Base-by-base conservation (phyloP, 129 eudicot genomes). In the Glebionis coronaria region DNA sequence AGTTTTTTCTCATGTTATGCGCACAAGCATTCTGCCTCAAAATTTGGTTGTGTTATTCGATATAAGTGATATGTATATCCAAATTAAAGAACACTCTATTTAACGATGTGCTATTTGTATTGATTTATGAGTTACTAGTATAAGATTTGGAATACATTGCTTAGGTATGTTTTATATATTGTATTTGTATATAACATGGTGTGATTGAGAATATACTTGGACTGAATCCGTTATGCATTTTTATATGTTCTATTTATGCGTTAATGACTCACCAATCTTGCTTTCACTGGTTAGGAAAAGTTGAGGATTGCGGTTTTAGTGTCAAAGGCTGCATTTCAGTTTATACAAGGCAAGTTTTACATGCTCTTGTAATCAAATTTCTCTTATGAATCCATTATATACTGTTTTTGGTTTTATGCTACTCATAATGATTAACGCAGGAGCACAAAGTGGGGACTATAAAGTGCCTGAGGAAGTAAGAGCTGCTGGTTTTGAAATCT, bases 261-360 rank as follows among this genome's bases (percentile, higher is more conserved):
- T 52, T 15, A 42, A 46, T 12, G 71, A 64, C 71, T 73, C 42
- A 44, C 57, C 28, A 15, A 70, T 70, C 28, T 18, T 73, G 15
- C 49, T 40, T 65, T 57, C 27, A 46, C 44, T 67, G 68, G 68
- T 67, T 67, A 93, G 98, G 98, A 93, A 81, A 88, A 93, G 54
- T 67, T 93, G 72, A 79, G 98, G 77, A 70, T 93, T 67, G 98
- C 98, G 10, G 95, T 93, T 63, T 83, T 93, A 60, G 98, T 93
- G 38, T 93, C 98, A 46, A 88, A 86, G 70, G 98, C 98, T 54
- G 98, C 98, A 74, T 86, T 93, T 75, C 96, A 88, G 73, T 93
- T 93, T 67, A 86, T 93, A 72, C 82, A 78, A 73, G 98, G 98
- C 83, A 70, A 79, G 81, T n/a, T 81, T 27, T 16, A 57, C n/a